These are phyloP conservation scores for Rhizophora mangle DNA, from an alignment of 345 rosid genomes.

Conservation along the genomic window DNA sequence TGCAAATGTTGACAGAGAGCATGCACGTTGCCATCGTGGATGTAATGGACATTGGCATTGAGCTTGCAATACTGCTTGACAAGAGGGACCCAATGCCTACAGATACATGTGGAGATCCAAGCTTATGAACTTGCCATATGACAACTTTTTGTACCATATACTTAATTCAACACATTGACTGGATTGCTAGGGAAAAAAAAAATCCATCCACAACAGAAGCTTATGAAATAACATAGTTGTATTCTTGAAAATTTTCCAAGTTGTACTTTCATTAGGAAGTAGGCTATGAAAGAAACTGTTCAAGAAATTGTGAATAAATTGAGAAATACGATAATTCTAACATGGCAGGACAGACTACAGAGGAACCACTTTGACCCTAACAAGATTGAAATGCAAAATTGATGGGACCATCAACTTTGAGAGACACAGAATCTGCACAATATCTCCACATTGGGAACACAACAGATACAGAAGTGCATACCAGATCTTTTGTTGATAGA, in stretches of 20 bases:
- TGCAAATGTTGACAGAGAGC: constrained; percentile 76
- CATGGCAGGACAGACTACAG: no score
- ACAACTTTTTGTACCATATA: background rate
- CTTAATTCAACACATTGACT: background rate
- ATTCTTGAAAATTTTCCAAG: background rate
- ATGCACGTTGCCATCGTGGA: constrained; percentile 81
- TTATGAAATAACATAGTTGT: background rate
- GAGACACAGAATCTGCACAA: no score
- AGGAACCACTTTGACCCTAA: no score
- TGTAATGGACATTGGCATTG: constrained; percentile 63
- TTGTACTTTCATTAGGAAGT: background rate
- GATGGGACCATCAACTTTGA: no score
- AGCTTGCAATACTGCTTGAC: constrained; percentile 52
- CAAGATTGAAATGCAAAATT: no score
- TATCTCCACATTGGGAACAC: background rate
- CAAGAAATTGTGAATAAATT: background rate
- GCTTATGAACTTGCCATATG: background rate
- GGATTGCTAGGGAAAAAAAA: no score
- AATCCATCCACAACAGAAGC: background rate
- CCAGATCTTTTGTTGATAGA: constrained; percentile 88
- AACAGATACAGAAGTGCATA: constrained; percentile 16
- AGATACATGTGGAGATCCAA: constrained; percentile 7
- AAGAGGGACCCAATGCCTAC: constrained; percentile 48
- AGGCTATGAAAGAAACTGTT: background rate
- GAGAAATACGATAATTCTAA: no score